phyloP scores from a whole-genome alignment of 2,329 filamentous ascomycete genomes.

The Dothideomycetidae sp. region DNA sequence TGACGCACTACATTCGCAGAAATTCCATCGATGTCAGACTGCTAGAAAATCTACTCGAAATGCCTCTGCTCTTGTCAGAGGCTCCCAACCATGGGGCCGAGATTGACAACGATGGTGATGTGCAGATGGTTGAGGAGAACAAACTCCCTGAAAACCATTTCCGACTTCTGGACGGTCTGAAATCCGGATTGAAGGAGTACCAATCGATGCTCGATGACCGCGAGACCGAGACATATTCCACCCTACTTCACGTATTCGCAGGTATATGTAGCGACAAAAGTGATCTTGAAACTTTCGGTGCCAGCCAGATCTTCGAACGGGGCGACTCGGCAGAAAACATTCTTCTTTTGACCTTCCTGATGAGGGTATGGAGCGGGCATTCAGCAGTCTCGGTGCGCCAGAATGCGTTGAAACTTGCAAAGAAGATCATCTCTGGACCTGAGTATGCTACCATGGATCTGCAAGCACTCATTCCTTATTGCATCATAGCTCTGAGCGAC shows the following conservation, averaged over 20 bases:
- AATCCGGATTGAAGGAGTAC: neutral
- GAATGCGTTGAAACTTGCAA: conserved; percentile 53
- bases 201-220: neutral
- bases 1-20: neutral
- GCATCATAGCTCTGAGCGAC: conserved; percentile 60
- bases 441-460: conserved; percentile 46
- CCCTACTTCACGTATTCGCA: neutral
- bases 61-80: neutral
- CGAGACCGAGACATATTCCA: neutral
- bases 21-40: neutral
- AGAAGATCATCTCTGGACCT: conserved; percentile 39
- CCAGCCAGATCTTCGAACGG: neutral
- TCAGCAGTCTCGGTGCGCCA: conserved; percentile 55
- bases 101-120: neutral
- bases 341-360: conserved; percentile 42
- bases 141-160: neutral
- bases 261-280: neutral
- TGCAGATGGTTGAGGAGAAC: neutral
- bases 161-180: neutral
- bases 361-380: conserved; percentile 54
- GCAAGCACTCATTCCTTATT: conserved; percentile 72
- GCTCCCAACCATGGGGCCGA: neutral
- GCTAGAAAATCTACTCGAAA: neutral
- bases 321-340: neutral
- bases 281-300: neutral